These are phyloP conservation scores for Lentinula raphanica DNA, from an alignment of 768 basidiomycete species.

Conservation along the genomic window DNA sequence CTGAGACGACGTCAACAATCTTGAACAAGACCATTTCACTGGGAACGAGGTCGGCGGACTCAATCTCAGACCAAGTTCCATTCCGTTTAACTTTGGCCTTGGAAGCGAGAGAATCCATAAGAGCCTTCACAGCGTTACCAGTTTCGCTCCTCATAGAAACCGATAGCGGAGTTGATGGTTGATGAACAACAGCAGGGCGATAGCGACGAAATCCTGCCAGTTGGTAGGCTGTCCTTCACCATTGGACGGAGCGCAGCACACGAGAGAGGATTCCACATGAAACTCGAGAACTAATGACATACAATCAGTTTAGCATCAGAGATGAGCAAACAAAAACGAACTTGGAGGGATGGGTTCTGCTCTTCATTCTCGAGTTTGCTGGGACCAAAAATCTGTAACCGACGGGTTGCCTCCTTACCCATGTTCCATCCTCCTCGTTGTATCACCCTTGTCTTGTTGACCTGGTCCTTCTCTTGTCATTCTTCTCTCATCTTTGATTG, in stretches of 20 bases:
- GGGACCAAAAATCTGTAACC: conserved; percentile 90
- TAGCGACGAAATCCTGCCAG: conserved; percentile 98
- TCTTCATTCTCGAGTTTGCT: conserved; percentile 92
- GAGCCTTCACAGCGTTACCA: conserved; percentile 97
- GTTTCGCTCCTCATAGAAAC: conserved; percentile 96
- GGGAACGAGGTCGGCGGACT: conserved; percentile 84
- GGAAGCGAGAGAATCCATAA: conserved; percentile 98
- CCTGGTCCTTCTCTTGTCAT: too few relatives aligned
- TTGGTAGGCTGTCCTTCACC: conserved; percentile 83
- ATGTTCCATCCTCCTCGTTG: too few relatives aligned
- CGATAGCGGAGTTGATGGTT: conserved; percentile 96
- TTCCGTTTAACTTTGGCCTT: conserved; percentile 92
- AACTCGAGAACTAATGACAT: conserved; percentile 67
- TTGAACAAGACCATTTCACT: conserved; percentile 98
- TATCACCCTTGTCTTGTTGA: too few relatives aligned
- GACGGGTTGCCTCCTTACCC: conserved; percentile 78
- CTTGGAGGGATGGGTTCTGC: conserved; percentile 88
- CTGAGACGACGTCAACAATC: conserved; percentile 97
- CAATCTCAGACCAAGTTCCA: conserved; percentile 84
- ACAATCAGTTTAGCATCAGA: background rate
- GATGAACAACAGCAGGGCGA: conserved; percentile 84
- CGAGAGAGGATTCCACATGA: conserved; percentile 99
- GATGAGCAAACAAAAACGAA: conserved; percentile 21
- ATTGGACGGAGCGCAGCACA: conserved; percentile 97
- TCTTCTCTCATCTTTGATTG: too few relatives aligned